Base-by-base conservation (phyloP, 805 yeast genomes). In the Wickerhamomyces rabaulensis region DNA sequence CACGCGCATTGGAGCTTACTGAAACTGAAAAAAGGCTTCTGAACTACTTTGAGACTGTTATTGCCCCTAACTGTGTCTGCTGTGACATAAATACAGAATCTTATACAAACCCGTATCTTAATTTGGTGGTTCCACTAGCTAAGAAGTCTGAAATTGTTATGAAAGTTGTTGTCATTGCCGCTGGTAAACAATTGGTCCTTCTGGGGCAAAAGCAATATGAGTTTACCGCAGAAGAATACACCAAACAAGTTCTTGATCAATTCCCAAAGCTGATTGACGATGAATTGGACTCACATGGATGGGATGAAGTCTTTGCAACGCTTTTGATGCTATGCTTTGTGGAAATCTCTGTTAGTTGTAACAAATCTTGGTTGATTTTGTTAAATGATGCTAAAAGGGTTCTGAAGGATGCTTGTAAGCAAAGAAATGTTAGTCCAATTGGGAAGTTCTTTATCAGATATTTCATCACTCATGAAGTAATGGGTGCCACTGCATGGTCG, bases 401-500 rank as follows among this genome's bases (percentile, higher is more conserved):
- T 23, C 47, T 69, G 33, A 61, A 56, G 40, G 61, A 63, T 8
- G 50, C 52, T 6, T 52, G 56, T 26, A 52, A 55, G 39, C 53
- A 56, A 31, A 61, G 54, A 41, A 49, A 48, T 20, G 44, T 58
- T 35, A 62, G 63, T 36, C 69, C 71, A 2, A 51, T 70, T 45
- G 64, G 62, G 10, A 61, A 55, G 26, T 70, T 70, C 44, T 68
- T 69, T 46, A 58, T 66, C 7, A 48, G 71, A 16, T 70, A 70
- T 48, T 66, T 71, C 49, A 61, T 68, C 6, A 58, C 68, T 13
- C 75, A 71, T 51, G 76, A 71, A 47, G 68, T 71, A 2, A 66
- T 71, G 73, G 71, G 73, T 3, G 71, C 68, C 41, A 70, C 75
- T 0, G 71, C 70, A 2, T 68, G 71, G 72, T 21, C 45, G 10